Conservation (phyloP, 495 filamentous ascomycete species). For the Oidiodendron maius region DNA sequence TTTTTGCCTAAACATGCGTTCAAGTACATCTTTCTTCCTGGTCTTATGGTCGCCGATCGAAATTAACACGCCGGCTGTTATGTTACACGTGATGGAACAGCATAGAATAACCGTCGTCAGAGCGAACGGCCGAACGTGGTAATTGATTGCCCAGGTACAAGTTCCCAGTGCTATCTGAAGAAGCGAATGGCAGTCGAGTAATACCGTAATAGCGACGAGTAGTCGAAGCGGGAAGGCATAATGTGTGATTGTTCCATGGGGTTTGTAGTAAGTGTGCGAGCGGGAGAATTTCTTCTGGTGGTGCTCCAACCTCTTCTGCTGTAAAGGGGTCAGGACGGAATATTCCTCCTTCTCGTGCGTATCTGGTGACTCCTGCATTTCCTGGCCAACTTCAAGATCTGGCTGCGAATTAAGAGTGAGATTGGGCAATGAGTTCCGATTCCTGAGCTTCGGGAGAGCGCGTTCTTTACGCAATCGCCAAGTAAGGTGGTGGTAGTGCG, state of each 20-base stretch:
- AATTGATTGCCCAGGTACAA: slow-evolving; percentile 67
- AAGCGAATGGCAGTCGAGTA: slow-evolving; percentile 69
- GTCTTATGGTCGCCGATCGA: slow-evolving; percentile 63
- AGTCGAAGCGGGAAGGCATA: slow-evolving; percentile 68
- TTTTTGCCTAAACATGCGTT: slow-evolving; percentile 65
- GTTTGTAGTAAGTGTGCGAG: slow-evolving; percentile 79
- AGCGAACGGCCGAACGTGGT: slow-evolving; percentile 55
- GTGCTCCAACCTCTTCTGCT: slow-evolving; percentile 59
- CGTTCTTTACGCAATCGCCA: slow-evolving; percentile 63
- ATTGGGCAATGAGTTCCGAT: slow-evolving; percentile 66
- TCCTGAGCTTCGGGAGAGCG: slow-evolving; percentile 54
- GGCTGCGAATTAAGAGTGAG: slow-evolving; percentile 40
- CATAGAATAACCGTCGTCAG: slow-evolving; percentile 74
- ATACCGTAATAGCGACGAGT: slow-evolving; percentile 61
- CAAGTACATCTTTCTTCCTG: slow-evolving; percentile 76
- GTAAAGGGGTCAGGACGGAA: slow-evolving; percentile 53
- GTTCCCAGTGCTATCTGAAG: slow-evolving; percentile 72
- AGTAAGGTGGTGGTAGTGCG: slow-evolving; percentile 57
- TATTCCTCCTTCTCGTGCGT: slow-evolving; percentile 23
- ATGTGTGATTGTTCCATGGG: slow-evolving; percentile 75
- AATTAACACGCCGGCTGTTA: slow-evolving; percentile 65
- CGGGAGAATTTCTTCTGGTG: slow-evolving; percentile 71
- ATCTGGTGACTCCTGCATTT: background rate
- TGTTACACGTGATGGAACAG: slow-evolving; percentile 68
- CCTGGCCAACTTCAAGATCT: slow-evolving; percentile 35